Conservation (phyloP, 2,329 filamentous ascomycete species). For the Claviceps fusiformis region DNA sequence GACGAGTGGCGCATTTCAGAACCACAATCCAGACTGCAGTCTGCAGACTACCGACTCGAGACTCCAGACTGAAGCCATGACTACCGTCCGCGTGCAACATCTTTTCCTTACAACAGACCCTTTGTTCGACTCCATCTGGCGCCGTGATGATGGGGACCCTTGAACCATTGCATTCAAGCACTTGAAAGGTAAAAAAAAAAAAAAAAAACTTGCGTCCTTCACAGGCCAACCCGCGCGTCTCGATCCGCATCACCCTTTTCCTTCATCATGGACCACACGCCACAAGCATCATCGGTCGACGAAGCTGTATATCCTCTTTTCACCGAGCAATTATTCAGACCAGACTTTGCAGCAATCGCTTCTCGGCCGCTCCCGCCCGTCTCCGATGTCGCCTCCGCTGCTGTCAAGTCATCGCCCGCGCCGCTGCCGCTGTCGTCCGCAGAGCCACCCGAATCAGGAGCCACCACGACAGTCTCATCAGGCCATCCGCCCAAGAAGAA, state of each 20-base stretch:
- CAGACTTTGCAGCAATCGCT: slow-evolving; percentile 12
- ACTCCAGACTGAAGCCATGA: neutral
- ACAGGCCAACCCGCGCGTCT: neutral
- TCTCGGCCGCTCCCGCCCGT: slow-evolving; percentile 9
- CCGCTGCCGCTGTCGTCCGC: slow-evolving; percentile 19
- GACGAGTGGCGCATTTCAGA: too few species aligned
- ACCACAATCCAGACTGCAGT: too few species aligned
- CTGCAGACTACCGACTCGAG: too few species aligned
- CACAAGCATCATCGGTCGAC: slow-evolving; percentile 10
- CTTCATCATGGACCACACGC: slow-evolving; percentile 16
- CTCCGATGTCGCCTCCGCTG: slow-evolving; percentile 10
- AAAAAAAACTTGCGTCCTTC: too few species aligned
- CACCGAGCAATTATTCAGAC: slow-evolving; percentile 15
- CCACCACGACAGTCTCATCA: slow-evolving; percentile 9
- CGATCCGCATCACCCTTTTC: neutral
- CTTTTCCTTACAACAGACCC: neutral
- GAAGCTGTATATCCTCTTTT: slow-evolving; percentile 15
- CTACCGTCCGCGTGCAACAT: neutral
- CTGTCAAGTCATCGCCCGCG: slow-evolving; percentile 16
- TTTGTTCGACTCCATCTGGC: neutral
- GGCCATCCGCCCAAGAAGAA: slow-evolving; percentile 22
- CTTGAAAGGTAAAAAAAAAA: neutral
- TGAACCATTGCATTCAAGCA: neutral
- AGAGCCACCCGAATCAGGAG: slow-evolving; percentile 14
- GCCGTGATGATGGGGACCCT: neutral